Evolutionary conservation across 78 protist genomes (phyloP).

Genomic region (Emiliania huxleyi): DNA sequence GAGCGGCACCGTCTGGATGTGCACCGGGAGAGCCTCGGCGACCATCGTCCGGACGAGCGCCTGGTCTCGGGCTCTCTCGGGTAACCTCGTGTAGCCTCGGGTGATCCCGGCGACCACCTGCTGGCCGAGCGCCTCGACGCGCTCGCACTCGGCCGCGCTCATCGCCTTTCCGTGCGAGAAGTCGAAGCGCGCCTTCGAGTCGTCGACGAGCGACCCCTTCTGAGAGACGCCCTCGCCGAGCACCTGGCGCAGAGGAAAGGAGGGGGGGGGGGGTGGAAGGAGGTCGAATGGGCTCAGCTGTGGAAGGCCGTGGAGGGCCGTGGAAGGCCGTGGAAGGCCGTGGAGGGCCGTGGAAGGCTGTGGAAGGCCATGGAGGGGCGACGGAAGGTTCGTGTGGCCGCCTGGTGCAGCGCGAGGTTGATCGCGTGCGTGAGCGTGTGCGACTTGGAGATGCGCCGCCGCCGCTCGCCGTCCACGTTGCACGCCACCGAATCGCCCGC

Average conservation of each 20-base stretch:
- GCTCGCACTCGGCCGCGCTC: conserved; percentile 53
- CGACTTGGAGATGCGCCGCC: conserved; percentile 74
- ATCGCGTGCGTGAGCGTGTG: conserved; percentile 95
- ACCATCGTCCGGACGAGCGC: background rate
- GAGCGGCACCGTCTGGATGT: conserved; percentile 65
- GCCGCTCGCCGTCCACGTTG: conserved; percentile 70
- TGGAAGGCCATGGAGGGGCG: no score
- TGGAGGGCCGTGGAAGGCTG: no score
- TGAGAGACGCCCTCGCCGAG: conserved; percentile 82
- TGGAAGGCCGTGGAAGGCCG: no score
- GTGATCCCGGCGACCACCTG: background rate
- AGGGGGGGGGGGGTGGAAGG: no score
- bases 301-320: no score
- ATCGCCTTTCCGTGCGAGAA: conserved; percentile 58
- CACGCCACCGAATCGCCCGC: conserved; percentile 71
- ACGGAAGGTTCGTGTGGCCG: no score
- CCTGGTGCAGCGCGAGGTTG: conserved; percentile 81
- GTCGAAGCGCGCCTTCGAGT: conserved; percentile 85
- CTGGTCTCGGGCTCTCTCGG: conserved; percentile 67
- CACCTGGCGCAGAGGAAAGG: conserved; percentile 73
- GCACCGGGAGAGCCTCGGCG: conserved; percentile 48
- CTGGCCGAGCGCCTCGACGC: conserved; percentile 51
- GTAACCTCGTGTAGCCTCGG: no score
- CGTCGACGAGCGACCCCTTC: conserved; percentile 86
- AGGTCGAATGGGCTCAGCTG: no score